Conservation (phyloP, 73 alveolate genomes). For the Paraurostyla sp. region DNA sequence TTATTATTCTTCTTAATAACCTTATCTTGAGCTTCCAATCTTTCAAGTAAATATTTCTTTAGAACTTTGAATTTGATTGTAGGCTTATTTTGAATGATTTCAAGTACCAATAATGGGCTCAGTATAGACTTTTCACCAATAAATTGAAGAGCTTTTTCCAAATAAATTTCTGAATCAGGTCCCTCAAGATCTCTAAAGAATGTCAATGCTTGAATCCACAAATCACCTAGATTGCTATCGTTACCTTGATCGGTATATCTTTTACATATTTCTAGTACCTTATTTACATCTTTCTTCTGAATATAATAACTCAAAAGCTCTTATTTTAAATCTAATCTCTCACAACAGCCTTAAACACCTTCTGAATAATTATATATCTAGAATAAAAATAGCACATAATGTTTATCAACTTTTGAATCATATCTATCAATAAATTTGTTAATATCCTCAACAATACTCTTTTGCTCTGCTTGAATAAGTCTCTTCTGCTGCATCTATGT, state of each 20-base stretch:
- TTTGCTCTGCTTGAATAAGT: background rate
- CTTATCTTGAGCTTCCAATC: conserved; percentile 53
- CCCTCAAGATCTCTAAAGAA: conserved; percentile 74
- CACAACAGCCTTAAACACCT: conserved; percentile 82
- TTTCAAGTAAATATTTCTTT: conserved; percentile 46
- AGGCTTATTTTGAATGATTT: conserved; percentile 60
- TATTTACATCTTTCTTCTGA: conserved; percentile 72
- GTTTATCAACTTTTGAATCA: conserved; percentile 82
- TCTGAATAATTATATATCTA: conserved; percentile 85
- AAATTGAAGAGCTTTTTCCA: conserved; percentile 49
- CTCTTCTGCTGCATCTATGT: conserved; percentile 38
- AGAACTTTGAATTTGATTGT: conserved; percentile 50
- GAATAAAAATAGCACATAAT: conserved; percentile 87
- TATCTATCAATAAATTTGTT: conserved; percentile 77
- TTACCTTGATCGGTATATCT: conserved; percentile 71
- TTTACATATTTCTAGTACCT: conserved; percentile 80
- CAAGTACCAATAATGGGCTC: conserved; percentile 69
- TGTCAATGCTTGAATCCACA: conserved; percentile 85
- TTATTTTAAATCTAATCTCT: conserved; percentile 79
- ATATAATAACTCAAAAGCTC: conserved; percentile 87
- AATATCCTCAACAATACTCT: conserved; percentile 72
- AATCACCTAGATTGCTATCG: conserved; percentile 72
- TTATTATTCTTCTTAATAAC: conserved; percentile 56
- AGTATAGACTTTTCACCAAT: conserved; percentile 54
- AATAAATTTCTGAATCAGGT: conserved; percentile 27